These are phyloP conservation scores for Grosmannia serpens DNA, from an alignment of 2,329 filamentous ascomycete genomes.

Conservation along the genomic window DNA sequence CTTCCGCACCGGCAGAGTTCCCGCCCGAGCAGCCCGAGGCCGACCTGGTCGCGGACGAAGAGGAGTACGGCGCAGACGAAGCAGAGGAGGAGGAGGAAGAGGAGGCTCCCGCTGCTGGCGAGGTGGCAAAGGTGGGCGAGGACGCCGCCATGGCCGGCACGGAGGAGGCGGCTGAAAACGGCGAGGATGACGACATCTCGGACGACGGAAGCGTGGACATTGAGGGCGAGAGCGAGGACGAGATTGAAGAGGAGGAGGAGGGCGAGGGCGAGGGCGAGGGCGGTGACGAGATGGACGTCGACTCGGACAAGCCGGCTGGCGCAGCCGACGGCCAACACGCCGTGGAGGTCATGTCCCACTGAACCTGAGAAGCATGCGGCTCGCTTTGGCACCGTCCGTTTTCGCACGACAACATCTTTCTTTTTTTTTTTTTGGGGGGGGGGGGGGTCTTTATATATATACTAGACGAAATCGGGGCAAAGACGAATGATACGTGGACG, in stretches of 20 bases:
- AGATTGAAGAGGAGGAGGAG: conserved; percentile 23
- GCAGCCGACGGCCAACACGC: conserved; percentile 9
- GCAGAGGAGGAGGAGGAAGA: conserved; percentile 50
- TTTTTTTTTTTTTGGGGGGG: no score
- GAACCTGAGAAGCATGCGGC: not conserved
- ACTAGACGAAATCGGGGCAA: not conserved
- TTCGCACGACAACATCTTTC: not conserved
- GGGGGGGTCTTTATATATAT: not conserved
- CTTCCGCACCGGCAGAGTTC: conserved; percentile 88
- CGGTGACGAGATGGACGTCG: conserved; percentile 24
- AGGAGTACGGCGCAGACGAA: conserved; percentile 85
- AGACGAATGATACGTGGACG: not conserved
- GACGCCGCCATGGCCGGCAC: conserved; percentile 23
- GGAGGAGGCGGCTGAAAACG: conserved; percentile 18
- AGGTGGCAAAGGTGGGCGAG: conserved; percentile 11
- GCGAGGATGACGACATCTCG: conserved; percentile 24
- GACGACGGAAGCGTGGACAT: conserved; percentile 28
- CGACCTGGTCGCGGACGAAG: conserved; percentile 74
- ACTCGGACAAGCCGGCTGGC: conserved; percentile 16
- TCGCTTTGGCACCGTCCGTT: not conserved
- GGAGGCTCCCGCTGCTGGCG: conserved; percentile 17
- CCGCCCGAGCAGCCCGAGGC: conserved; percentile 96
- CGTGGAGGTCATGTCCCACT: conserved; percentile 18
- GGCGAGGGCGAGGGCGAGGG: conserved; percentile 17
- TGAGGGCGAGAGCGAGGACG: conserved; percentile 27